A percentile compares a stretch with the other conserved stretches of the same genome.
Conservation (phyloP, 164 flowering plant species). For the Piper longum region DNA sequence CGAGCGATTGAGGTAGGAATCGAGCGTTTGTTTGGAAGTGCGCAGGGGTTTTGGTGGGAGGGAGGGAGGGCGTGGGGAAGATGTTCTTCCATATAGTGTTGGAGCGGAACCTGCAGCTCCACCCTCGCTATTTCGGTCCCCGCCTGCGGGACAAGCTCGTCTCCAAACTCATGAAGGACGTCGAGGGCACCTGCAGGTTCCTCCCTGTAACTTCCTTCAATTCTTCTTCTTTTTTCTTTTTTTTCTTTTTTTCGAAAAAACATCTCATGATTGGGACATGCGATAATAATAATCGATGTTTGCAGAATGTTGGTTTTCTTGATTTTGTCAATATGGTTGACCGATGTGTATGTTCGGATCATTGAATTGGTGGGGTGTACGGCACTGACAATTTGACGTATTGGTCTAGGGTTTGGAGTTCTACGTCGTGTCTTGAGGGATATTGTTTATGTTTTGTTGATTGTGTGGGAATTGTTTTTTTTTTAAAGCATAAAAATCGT, state of each 20-base stretch:
- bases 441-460: not conserved
- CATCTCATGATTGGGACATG: not conserved
- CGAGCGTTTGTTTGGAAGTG: not conserved
- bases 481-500: not conserved
- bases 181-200: constrained; percentile 96
- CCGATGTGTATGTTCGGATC: too few species aligned
- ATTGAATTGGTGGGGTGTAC: too few species aligned
- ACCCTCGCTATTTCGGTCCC: constrained; percentile 89
- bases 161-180: constrained; percentile 90
- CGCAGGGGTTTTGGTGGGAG: not conserved
- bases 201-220: too few species aligned
- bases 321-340: too few species aligned
- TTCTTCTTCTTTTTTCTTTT: not conserved
- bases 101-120: constrained; percentile 89
- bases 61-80: constrained; percentile 5
- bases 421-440: not conserved
- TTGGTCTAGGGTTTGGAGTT: too few species aligned
- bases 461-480: not conserved
- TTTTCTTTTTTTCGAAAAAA: not conserved
- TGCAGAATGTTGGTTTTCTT: too few species aligned
- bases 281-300: too few species aligned
- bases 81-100: constrained; percentile 94
- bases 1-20: not conserved
- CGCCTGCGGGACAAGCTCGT: constrained; percentile 69
- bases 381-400: too few species aligned